Base-by-base conservation (phyloP, 495 filamentous ascomycete genomes). In the Hypoxylon cercidicola region DNA sequence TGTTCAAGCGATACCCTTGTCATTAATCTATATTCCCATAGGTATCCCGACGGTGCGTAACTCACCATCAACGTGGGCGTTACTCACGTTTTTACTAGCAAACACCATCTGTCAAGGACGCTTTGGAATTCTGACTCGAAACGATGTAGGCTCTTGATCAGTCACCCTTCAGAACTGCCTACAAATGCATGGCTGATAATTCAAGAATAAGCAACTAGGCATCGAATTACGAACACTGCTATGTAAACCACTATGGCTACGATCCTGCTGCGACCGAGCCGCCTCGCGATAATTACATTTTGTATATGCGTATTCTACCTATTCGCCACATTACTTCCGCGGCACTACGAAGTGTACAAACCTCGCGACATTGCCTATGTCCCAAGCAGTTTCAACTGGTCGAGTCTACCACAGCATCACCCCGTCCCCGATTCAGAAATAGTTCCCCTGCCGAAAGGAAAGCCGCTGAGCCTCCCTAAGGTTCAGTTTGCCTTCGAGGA, bases 401-500 rank as follows among this genome's bases (percentile, higher is more conserved):
- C 76, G 46, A 80, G 79, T 50, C 77, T 81, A 32, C 75, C 79
- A 10, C 87, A 90, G 58, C 79, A 81, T 55, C 87, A 86, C 73
- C 88, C 89, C 6, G 68, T 91, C 9, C 76, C 82, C 7, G 66
- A 77, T 0, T 76, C 78, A 47, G 77, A 84, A 30, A 71, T 88
- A 56, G 85, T 88, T 64, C 79, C 79, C 44, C 78, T 94, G 16
- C 92, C 92, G 5, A 84, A 83, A 16, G 85, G 82, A 6, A 74
- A 74, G 23, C 74, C 87, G 0, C 84, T 82, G 55, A n/a, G 72
- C 2, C 81, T 93, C 18, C 89, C 87, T 0, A 84, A 78, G 62
- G 83, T 95, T 44, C 92, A 96, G 75, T 80, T 85, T 41, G 74
- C 78, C 4, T 87, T 90, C 73, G 69, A 72, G 13, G 70, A 79